Conservation (phyloP, 257 asterid genomes). For the Dorcoceras hygrometricum region DNA sequence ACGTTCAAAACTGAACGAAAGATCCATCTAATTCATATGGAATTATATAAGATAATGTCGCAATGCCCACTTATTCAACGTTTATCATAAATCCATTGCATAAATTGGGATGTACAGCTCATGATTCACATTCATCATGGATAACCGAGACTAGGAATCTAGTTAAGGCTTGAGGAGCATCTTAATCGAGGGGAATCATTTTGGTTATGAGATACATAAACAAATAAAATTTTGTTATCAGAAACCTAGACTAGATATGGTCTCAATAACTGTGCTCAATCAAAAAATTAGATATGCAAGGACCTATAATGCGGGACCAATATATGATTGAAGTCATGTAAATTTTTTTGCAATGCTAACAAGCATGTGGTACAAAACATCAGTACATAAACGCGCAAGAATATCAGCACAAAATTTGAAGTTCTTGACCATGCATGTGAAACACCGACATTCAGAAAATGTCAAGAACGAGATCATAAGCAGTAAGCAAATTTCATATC, state of each 20-base stretch:
- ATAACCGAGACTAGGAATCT: background rate
- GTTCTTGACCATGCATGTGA: background rate
- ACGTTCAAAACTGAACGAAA: background rate
- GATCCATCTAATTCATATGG: background rate
- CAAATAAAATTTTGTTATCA: background rate
- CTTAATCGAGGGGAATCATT: background rate
- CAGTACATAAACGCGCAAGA: background rate
- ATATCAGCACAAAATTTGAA: constrained; percentile 8
- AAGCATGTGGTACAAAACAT: background rate
- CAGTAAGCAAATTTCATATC: constrained; percentile 1
- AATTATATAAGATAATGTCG: background rate
- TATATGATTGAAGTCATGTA: background rate
- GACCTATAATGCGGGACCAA: background rate
- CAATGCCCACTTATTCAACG: background rate
- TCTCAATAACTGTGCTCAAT: background rate
- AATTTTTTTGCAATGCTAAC: background rate
- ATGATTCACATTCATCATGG: background rate
- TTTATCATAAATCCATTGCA: background rate
- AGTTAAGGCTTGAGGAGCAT: background rate
- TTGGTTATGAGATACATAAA: background rate
- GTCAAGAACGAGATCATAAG: background rate
- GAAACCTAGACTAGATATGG: background rate
- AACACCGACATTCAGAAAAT: background rate
- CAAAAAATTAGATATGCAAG: background rate
- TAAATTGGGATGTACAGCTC: background rate